Base-by-base conservation (phyloP, 177 flowering plant species). In the Vitis hybrid region DNA sequence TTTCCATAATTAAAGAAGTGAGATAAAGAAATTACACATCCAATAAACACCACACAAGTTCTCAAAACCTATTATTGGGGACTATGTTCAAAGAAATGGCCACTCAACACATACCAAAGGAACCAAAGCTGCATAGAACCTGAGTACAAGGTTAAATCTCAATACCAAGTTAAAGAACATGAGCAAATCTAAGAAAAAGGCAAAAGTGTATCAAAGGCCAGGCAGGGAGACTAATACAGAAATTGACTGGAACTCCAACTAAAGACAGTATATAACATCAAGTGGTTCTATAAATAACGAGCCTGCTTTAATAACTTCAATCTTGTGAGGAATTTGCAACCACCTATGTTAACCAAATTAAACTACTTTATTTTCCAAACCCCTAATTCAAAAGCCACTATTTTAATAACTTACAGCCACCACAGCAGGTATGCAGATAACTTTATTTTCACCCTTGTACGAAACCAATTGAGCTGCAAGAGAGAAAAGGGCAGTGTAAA, bases 401-500 rank as follows among this genome's bases (percentile, higher is more conserved):
- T 5, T 24, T 48, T 40, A 6, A 57, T 30, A 64, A 84, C 97
- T 90, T 90, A 93, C 99, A 59, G 92, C 99, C 56, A 93, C 95
- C 70, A 96, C 91, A n/a, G 77, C 93, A 70, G 99, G 98, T 19
- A 96, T 82, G 65, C 71, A 70, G 19, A 82, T 72, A 54, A 96
- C 63, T 80, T 82, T 86, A 52, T 68, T 68, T 75, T 85, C 83
- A 56, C 80, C 93, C 52, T 87, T 82, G 66, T 76, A 75, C 55
- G 79, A 68, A 54, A 96, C 88, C 81, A 90, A 66, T 80, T 96
- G 99, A 70, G 99, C 99, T 96, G 94, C 83, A 83, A 56, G 59
- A 57, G 58, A 52, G 71, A 35, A 52, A 48, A 57, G 58, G 6
- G 18, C 1, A 51, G 35, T 19, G 24, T 54, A 70, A 62, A 61